Evolutionary conservation across 2,329 filamentous ascomycete species (phyloP).

Genomic region (Xylaria sp.): DNA sequence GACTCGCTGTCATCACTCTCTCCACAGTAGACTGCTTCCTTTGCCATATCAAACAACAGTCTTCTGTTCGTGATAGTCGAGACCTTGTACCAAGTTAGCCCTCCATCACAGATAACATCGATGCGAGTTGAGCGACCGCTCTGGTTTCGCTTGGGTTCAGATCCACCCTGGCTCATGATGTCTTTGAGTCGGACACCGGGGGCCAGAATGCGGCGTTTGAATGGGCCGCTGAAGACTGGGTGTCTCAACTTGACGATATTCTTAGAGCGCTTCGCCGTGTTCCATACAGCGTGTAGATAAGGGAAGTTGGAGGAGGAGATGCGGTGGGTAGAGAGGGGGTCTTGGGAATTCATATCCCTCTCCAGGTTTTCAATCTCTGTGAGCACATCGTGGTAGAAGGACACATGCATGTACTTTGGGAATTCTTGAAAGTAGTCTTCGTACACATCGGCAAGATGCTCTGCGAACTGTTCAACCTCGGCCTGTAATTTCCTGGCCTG

Average conservation of each 20-base stretch:
- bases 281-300: slow-evolving; percentile 40
- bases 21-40: slow-evolving; percentile 40
- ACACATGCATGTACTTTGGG: slow-evolving; percentile 34
- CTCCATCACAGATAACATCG: slow-evolving; percentile 41
- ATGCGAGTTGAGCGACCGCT: slow-evolving; percentile 31
- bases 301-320: slow-evolving; percentile 39
- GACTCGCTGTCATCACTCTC: slow-evolving; percentile 38
- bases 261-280: slow-evolving; percentile 38
- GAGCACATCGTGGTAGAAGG: slow-evolving; percentile 32
- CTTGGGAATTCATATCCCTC: slow-evolving; percentile 26
- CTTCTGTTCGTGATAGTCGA: slow-evolving; percentile 42
- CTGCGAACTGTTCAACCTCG: slow-evolving; percentile 35
- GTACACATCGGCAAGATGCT: slow-evolving; percentile 35
- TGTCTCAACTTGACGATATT: slow-evolving; percentile 41
- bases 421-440: slow-evolving; percentile 38
- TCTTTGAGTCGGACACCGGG: slow-evolving; percentile 37
- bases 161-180: slow-evolving; percentile 36
- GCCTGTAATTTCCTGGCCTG: slow-evolving; percentile 29
- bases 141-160: slow-evolving; percentile 32
- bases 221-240: slow-evolving; percentile 35
- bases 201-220: slow-evolving; percentile 36
- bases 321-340: slow-evolving; percentile 32
- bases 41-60: slow-evolving; percentile 41
- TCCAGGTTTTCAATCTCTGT: slow-evolving; percentile 33
- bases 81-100: slow-evolving; percentile 42